Conservation (phyloP, 257 asterid genomes). For the Ehretia macrophylla region DNA sequence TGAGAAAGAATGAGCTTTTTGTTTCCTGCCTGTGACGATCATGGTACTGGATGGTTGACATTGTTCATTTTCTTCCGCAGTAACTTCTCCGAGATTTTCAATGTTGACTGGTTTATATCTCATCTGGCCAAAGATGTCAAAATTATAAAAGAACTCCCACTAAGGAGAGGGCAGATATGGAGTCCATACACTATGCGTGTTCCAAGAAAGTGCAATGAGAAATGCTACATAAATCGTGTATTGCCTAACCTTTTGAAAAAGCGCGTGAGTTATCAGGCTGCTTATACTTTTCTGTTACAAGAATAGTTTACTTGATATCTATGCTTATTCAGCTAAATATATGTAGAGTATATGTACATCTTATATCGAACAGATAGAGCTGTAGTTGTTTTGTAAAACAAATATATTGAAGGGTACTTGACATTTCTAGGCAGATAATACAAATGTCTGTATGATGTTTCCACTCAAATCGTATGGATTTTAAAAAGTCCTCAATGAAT, state of each 20-base stretch:
- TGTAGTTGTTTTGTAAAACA: not conserved
- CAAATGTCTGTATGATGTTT: not conserved
- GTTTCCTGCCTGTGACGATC: too few species aligned
- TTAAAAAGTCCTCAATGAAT: not conserved
- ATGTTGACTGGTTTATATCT: slow-evolving; percentile 77
- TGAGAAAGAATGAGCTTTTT: not conserved
- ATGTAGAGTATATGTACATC: not conserved
- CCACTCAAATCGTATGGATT: not conserved
- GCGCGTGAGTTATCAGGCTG: slow-evolving; percentile 47
- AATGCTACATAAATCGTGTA: slow-evolving; percentile 69
- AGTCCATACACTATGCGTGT: slow-evolving; percentile 81
- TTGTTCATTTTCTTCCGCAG: slow-evolving; percentile 41
- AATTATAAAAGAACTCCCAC: slow-evolving; percentile 75
- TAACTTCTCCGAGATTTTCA: slow-evolving; percentile 86
- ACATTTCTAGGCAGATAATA: not conserved
- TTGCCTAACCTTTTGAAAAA: slow-evolving; percentile 75
- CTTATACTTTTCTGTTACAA: not conserved
- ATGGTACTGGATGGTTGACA: not conserved
- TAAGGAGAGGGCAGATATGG: slow-evolving; percentile 70
- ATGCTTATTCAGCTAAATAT: not conserved
- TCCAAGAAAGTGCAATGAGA: slow-evolving; percentile 90
- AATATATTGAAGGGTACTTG: not conserved
- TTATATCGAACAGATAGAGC: not conserved
- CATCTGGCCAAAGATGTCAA: slow-evolving; percentile 70
- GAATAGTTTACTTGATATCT: not conserved